phyloP scores from a whole-genome alignment of 768 basidiomycete species.

The Exidia glandulosa region DNA sequence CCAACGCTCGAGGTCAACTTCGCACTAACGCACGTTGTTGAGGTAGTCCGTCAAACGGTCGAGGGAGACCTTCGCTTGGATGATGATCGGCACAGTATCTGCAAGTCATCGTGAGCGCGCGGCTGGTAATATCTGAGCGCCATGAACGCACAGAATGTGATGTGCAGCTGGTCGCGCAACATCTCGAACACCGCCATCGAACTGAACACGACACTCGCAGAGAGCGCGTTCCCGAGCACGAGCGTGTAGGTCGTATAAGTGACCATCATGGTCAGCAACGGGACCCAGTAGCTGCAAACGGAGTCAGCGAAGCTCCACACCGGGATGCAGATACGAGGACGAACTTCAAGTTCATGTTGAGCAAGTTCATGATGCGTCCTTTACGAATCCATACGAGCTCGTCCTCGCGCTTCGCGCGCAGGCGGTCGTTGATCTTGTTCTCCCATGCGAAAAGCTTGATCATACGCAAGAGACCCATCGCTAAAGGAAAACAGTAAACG shows the following conservation, averaged over 20 bases:
- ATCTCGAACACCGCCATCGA: constrained; percentile 47
- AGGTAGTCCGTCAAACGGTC: constrained; percentile 45
- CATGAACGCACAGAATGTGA: constrained; percentile 22
- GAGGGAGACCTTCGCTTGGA: constrained; percentile 49
- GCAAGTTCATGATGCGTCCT: constrained; percentile 37
- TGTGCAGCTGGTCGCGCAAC: constrained; percentile 38
- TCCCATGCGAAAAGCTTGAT: constrained; percentile 56
- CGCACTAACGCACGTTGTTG: constrained; percentile 13
- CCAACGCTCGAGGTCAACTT: neutral
- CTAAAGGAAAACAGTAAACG: constrained; percentile 24
- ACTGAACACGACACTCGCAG: constrained; percentile 26
- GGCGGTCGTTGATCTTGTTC: constrained; percentile 34
- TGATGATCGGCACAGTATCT: constrained; percentile 8
- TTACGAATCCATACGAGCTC: constrained; percentile 49
- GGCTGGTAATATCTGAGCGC: constrained; percentile 11
- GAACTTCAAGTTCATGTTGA: constrained; percentile 34
- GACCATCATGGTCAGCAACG: constrained; percentile 52
- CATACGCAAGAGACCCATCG: constrained; percentile 49
- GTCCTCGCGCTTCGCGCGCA: constrained; percentile 46
- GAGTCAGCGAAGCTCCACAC: neutral
- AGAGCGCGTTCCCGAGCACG: constrained; percentile 26
- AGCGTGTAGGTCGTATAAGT: constrained; percentile 48
- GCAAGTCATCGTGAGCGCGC: neutral
- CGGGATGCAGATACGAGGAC: constrained; percentile 7
- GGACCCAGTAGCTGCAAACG: constrained; percentile 40